Percentiles rank a stretch among this genome's conserved stretches.
These are phyloP conservation scores for Pezicula rhizophila DNA, from an alignment of 2,329 filamentous ascomycete species.

Conservation along the genomic window DNA sequence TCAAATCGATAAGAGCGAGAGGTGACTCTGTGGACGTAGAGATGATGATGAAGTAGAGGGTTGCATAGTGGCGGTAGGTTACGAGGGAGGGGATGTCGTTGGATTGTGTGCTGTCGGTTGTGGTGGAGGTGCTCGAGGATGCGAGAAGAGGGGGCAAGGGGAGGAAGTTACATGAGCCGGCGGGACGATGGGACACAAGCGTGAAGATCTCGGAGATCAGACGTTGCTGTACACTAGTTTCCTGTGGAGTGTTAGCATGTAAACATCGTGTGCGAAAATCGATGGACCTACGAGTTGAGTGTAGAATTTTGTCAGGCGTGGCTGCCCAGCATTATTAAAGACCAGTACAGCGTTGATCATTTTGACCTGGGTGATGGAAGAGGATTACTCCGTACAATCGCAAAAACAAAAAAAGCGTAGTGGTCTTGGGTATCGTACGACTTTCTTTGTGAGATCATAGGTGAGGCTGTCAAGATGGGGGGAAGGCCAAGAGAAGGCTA, in stretches of 20 bases:
- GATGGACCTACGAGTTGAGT: slow-evolving; percentile 70
- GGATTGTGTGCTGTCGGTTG: slow-evolving; percentile 50
- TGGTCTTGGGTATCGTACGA: not conserved
- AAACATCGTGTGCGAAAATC: slow-evolving; percentile 4
- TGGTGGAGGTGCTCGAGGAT: slow-evolving; percentile 63
- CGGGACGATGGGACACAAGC: slow-evolving; percentile 83
- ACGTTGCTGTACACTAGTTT: slow-evolving; percentile 94
- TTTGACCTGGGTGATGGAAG: slow-evolving; percentile 15
- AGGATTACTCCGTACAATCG: not conserved
- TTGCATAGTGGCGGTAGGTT: slow-evolving; percentile 96
- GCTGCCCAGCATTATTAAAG: slow-evolving; percentile 97
- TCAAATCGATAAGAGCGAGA: slow-evolving; percentile 88
- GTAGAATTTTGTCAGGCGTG: slow-evolving; percentile 96
- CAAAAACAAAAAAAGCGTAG: not conserved
- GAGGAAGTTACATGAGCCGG: slow-evolving; percentile 96
- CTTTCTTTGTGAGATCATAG: not conserved
- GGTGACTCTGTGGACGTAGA: slow-evolving; percentile 94
- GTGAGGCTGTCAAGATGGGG: not conserved
- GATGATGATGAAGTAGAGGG: slow-evolving; percentile 97
- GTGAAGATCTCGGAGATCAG: slow-evolving; percentile 96
- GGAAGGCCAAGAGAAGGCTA: slow-evolving; percentile 1
- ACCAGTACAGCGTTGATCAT: slow-evolving; percentile 99
- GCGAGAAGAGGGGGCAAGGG: slow-evolving; percentile 66
- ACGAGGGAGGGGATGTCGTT: slow-evolving; percentile 92
- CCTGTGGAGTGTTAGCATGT: slow-evolving; percentile 45